Evolutionary conservation across 1,139 yeast species (phyloP).

Genomic region (Petasospora fabianii): DNA sequence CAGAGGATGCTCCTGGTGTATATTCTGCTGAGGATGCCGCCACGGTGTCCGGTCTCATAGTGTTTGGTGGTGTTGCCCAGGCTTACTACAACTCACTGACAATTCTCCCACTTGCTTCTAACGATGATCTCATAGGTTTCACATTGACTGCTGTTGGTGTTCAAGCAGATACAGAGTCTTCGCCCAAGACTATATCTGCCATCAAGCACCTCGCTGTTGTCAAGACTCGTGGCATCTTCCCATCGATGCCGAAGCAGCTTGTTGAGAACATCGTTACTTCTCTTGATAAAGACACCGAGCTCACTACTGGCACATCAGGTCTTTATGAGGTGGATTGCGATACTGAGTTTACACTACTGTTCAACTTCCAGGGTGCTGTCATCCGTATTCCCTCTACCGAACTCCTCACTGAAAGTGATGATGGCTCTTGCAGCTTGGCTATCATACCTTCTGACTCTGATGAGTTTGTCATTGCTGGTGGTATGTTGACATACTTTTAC

Average conservation of each 20-base stretch:
- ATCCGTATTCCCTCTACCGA: constrained; percentile 11
- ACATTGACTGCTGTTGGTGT: constrained; percentile 13
- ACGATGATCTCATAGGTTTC: constrained; percentile 4
- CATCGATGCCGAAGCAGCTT: constrained; percentile 12
- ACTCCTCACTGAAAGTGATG: constrained; percentile 10
- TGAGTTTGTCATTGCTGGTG: constrained; percentile 12
- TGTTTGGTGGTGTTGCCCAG: constrained; percentile 14
- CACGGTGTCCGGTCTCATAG: constrained; percentile 5
- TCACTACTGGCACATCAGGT: constrained; percentile 7
- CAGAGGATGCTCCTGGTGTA: constrained; percentile 11
- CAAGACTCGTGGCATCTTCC: constrained; percentile 7
- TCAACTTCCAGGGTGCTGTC: constrained; percentile 15
- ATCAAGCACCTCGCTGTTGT: constrained; percentile 8
- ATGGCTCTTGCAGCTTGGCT: constrained; percentile 13
- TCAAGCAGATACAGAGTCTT: neutral
- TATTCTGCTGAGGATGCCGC: constrained; percentile 5
- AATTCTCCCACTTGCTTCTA: constrained; percentile 11
- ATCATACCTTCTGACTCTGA: constrained; percentile 9
- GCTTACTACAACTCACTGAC: constrained; percentile 7
- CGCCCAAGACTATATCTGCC: constrained; percentile 8
- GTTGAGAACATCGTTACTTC: constrained; percentile 7
- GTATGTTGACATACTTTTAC: constrained; percentile 11
- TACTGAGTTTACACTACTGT: constrained; percentile 2
- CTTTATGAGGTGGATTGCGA: constrained; percentile 11
- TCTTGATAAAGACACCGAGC: constrained; percentile 4